These are phyloP conservation scores for grape (Vitis vinifera) DNA, from an alignment of 164 flowering plant species.

Conservation along the genomic window DNA sequence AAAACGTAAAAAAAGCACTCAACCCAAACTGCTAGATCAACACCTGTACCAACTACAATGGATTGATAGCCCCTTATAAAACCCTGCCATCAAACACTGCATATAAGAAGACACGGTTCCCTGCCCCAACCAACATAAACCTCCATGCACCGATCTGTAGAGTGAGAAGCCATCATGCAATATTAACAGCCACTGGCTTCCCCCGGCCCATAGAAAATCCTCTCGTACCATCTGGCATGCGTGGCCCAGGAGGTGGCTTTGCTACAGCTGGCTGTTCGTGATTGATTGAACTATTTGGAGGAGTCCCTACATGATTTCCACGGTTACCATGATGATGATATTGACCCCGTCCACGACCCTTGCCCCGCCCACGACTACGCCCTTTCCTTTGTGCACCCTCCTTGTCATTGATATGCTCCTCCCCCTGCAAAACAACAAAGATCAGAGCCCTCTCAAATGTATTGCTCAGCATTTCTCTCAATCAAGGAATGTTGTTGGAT, in stretches of 20 bases:
- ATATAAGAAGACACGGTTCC: conserved; percentile 1
- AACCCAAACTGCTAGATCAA: neutral
- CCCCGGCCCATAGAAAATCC: conserved; percentile 81
- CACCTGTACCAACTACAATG: neutral
- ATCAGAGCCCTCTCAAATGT: neutral
- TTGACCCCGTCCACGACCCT: conserved; percentile 69
- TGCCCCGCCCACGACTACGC: conserved; percentile 58
- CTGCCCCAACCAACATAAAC: conserved; percentile 3
- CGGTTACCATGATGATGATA: conserved; percentile 38
- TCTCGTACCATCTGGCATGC: conserved; percentile 86
- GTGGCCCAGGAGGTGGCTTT: conserved; percentile 79
- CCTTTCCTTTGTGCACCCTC: conserved; percentile 63
- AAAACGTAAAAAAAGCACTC: neutral
- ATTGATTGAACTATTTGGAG: conserved; percentile 24
- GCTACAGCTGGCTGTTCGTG: conserved; percentile 29
- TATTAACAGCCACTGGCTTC: conserved; percentile 43
- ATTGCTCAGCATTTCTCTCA: neutral
- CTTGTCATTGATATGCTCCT: conserved; percentile 51
- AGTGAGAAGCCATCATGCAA: conserved; percentile 3
- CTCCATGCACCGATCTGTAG: neutral
- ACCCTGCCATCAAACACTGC: conserved; percentile 30
- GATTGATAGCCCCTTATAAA: conserved; percentile 30
- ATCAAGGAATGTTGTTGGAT: no score
- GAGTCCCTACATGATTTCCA: conserved; percentile 46
- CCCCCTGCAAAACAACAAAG: conserved; percentile 38